phyloP scores from a whole-genome alignment of 345 rosid genomes.

The Eucalyptus pauciflora region DNA sequence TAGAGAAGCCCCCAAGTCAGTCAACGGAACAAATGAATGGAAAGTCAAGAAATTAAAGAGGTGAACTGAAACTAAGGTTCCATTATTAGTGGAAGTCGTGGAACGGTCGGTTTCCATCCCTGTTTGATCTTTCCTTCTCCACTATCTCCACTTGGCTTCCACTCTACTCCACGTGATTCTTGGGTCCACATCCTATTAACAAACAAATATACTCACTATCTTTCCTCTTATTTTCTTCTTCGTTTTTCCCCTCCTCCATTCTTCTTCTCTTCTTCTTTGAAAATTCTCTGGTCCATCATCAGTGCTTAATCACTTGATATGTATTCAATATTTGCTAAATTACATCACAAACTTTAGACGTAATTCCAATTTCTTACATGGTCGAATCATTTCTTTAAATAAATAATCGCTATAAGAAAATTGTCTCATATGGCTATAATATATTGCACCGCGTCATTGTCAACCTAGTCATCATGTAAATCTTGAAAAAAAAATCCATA shows the following conservation, averaged over 20 bases:
- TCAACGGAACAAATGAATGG: background rate
- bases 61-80: fast-evolving
- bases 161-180: background rate
- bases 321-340: no score
- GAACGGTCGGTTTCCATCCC: background rate
- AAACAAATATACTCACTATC: background rate
- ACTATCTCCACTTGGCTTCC: no score
- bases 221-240: background rate
- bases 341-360: background rate
- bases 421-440: background rate
- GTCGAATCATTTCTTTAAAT: background rate
- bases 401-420: no score
- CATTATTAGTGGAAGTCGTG: background rate
- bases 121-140: background rate
- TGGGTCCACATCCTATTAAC: background rate
- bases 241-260: background rate
- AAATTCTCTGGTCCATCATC: fast-evolving
- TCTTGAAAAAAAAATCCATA: no score
- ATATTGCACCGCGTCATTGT: fast-evolving
- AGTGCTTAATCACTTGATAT: background rate
- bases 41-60: background rate
- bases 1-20: background rate
- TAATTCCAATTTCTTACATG: no score
- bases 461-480: background rate
- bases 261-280: background rate